Conservation (phyloP, 345 rosid genomes). For the Cardamine occulta region DNA sequence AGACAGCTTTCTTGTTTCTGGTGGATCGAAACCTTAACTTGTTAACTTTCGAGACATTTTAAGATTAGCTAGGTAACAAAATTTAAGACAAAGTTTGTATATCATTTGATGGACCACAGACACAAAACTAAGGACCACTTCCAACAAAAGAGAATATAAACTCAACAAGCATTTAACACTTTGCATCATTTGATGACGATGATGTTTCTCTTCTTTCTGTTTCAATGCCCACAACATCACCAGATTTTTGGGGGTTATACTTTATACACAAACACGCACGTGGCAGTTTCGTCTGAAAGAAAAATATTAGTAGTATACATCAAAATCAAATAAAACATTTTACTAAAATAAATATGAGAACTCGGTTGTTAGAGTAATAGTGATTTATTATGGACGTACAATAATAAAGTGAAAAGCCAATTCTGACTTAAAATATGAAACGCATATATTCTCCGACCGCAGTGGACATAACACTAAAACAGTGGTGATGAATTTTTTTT, state of each 20-base stretch:
- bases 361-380: slow-evolving; percentile 2
- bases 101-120: slow-evolving; percentile 42
- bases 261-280: slow-evolving; percentile 26
- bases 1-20: slow-evolving; percentile 30
- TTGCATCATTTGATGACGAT: slow-evolving; percentile 38
- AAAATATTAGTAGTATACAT: background rate
- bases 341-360: background rate
- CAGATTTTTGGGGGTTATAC: slow-evolving; percentile 30
- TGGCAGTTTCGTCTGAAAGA: slow-evolving; percentile 2
- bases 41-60: slow-evolving; percentile 29
- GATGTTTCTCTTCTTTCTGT: slow-evolving; percentile 39
- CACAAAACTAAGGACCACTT: slow-evolving; percentile 46
- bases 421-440: slow-evolving; percentile 25
- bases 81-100: slow-evolving; percentile 38
- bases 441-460: slow-evolving; percentile 47
- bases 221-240: slow-evolving; percentile 38
- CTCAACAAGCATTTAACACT: slow-evolving; percentile 40
- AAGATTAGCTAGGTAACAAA: slow-evolving; percentile 31
- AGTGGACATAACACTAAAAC: slow-evolving; percentile 38
- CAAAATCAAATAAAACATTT: background rate
- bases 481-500: slow-evolving; percentile 2
- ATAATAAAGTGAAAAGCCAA: slow-evolving; percentile 15
- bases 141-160: slow-evolving; percentile 42
- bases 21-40: slow-evolving; percentile 37
- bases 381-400: slow-evolving; percentile 4